These are phyloP conservation scores for Corinectria fuckeliana DNA, from an alignment of 2,329 filamentous ascomycete genomes.

Conservation along the genomic window DNA sequence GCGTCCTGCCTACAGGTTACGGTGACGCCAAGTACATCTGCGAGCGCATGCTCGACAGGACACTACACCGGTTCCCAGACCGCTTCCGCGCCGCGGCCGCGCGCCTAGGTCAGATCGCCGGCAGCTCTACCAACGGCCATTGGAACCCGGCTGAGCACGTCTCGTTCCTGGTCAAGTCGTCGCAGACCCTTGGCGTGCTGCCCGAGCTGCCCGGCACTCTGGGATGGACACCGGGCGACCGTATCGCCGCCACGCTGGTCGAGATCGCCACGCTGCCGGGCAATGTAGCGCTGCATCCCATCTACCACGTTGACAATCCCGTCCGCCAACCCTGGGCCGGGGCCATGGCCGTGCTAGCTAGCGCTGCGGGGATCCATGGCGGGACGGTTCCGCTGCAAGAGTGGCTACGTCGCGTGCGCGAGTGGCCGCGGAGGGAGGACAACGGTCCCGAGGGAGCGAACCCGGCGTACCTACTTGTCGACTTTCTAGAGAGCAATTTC, in stretches of 20 bases:
- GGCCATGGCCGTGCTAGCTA: background rate
- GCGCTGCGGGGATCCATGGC: background rate
- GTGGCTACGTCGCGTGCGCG: background rate
- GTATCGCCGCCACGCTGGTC: slow-evolving; percentile 15
- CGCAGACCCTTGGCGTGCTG: slow-evolving; percentile 51
- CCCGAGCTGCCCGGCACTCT: slow-evolving; percentile 50
- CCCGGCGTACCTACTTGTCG: background rate
- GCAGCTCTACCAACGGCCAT: slow-evolving; percentile 54
- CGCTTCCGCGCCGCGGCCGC: slow-evolving; percentile 53
- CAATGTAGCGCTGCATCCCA: background rate
- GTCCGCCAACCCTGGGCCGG: slow-evolving; percentile 24
- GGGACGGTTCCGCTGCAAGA: background rate
- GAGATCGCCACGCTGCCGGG: slow-evolving; percentile 13
- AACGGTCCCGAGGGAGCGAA: background rate
- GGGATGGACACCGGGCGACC: slow-evolving; percentile 55
- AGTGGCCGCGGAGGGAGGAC: background rate
- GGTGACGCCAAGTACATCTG: slow-evolving; percentile 6
- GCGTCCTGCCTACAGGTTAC: slow-evolving; percentile 43
- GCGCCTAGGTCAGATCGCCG: slow-evolving; percentile 60
- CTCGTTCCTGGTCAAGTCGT: slow-evolving; percentile 56
- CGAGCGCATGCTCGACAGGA: slow-evolving; percentile 52
- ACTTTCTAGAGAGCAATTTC: background rate
- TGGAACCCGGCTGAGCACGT: slow-evolving; percentile 63
- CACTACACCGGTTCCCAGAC: slow-evolving; percentile 50
- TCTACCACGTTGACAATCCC: slow-evolving; percentile 36